phyloP scores from a whole-genome alignment of 129 eudicot genomes.

The Glebionis coronaria region DNA sequence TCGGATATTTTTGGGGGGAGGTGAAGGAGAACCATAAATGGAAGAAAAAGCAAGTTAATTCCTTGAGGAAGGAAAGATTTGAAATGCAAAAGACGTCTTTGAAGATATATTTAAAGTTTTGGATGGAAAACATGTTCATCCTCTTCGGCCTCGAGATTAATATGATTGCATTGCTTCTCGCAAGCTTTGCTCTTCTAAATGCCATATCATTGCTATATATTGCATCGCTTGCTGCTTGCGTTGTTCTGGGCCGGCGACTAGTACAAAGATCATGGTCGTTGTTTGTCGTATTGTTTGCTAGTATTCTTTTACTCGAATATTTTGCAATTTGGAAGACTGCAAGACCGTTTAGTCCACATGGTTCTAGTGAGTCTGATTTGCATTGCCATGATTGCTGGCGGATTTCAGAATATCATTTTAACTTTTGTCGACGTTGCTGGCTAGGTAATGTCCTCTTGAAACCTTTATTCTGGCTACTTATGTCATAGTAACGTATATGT shows the following conservation, averaged over 20 bases:
- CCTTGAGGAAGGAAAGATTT: slow-evolving; percentile 74
- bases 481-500: not conserved
- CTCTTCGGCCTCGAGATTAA: slow-evolving; percentile 99
- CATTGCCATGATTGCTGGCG: slow-evolving; percentile 95
- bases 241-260: slow-evolving; percentile 58
- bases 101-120: slow-evolving; percentile 78
- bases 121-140: slow-evolving; percentile 94
- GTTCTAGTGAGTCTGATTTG: slow-evolving; percentile 31
- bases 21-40: slow-evolving; percentile 75
- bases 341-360: slow-evolving; percentile 37
- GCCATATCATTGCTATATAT: slow-evolving; percentile 75
- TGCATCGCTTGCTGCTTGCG: slow-evolving; percentile 84
- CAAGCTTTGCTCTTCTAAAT: slow-evolving; percentile 85
- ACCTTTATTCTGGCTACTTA: not conserved
- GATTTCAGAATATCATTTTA: slow-evolving; percentile 54
- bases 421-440: slow-evolving; percentile 79
- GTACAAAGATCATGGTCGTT: slow-evolving; percentile 80
- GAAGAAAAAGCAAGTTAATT: slow-evolving; percentile 64
- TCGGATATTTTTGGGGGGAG: slow-evolving; percentile 72
- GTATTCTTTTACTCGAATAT: slow-evolving; percentile 71
- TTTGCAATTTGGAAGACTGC: slow-evolving; percentile 72
- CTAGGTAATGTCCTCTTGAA: slow-evolving; percentile 57
- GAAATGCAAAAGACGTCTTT: slow-evolving; percentile 85
- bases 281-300: slow-evolving; percentile 78
- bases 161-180: slow-evolving; percentile 80